Base-by-base conservation (phyloP, 164 flowering plant genomes). In the Stephania cephalantha region DNA sequence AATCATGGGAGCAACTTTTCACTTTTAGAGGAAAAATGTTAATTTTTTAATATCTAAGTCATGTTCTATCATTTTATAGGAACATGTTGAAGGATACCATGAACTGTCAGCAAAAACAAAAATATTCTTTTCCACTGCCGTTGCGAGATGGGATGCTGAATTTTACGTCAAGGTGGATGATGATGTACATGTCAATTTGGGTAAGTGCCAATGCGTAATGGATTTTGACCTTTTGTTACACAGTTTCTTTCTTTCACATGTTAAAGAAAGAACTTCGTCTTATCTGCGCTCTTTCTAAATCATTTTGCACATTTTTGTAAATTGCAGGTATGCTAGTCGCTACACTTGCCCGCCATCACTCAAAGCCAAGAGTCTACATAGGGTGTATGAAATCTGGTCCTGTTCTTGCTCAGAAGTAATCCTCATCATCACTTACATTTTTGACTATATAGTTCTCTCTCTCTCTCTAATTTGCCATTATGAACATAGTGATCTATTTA, bases 381-480 rank as follows among this genome's bases (percentile, higher is more conserved):
- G 98, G 97, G 29, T 92, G 98, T 78, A 94, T 94, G 98, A 94
- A 94, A 81, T 94, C 97, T 80, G 98, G 97, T 77, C 98, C 97
- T 46, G 97, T 94, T 81, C 93, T 94, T 77, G 53, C 93, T 50
- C 89, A 85, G 74, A 92, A 88, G 98, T 92, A 94, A 83, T 22
- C 46, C 73, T 78, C 50, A n/a, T 68, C 8, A 45, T 65, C 58
- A 46, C 75, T 80, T 76, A 42, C 64, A 22, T 65, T 55, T 50
- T 76, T 45, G 64, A 66, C 44, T 52, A 17, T 58, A 45, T 52
- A 17, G 53, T 74, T 30, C 72, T 68, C 22, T 25, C 25, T 25
- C 25, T 25, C 25, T 25, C 25, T 45, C 68, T 20, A 29, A 65
- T 46, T 76, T 70, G 6, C 18, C 72, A 50, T 68, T 29, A 15